Percentiles rank a stretch among this genome's conserved stretches.
Evolutionary conservation across 192 early-diverging fungal genomes (phyloP).

Genomic region (Coemansia guatemalensis): DNA sequence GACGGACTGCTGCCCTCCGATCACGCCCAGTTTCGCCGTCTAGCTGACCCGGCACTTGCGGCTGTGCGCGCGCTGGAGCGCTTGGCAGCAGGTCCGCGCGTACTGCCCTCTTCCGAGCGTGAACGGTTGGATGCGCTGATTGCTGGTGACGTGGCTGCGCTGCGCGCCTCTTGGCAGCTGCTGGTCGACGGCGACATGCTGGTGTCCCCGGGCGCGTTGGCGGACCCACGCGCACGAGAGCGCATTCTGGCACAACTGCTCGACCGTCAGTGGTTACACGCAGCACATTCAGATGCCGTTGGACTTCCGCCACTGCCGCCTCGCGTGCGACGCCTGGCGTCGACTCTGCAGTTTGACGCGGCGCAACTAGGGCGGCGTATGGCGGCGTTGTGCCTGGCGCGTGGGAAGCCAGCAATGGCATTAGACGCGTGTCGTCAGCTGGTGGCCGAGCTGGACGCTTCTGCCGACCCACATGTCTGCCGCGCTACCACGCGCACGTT

Average conservation of each 20-base stretch:
- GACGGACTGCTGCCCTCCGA: conserved; percentile 33
- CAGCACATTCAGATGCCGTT: background rate
- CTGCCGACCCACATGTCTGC: background rate
- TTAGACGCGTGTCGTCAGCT: conserved; percentile 40
- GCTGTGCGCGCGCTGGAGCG: conserved; percentile 21
- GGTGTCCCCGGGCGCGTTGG: conserved; percentile 51
- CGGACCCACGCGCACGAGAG: conserved; percentile 15
- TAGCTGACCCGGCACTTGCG: conserved; percentile 14
- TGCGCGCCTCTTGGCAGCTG: conserved; percentile 46
- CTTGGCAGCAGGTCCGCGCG: conserved; percentile 1
- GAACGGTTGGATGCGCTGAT: conserved; percentile 16
- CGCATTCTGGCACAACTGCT: conserved; percentile 45
- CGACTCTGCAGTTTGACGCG: conserved; percentile 30
- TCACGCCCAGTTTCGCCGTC: conserved; percentile 25
- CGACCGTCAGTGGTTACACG: conserved; percentile 37
- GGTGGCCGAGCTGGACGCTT: conserved; percentile 13
- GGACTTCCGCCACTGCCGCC: conserved; percentile 29
- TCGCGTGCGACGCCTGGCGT: conserved; percentile 23
- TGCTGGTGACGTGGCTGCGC: conserved; percentile 9
- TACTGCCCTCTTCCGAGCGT: conserved; percentile 12
- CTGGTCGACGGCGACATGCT: conserved; percentile 41
- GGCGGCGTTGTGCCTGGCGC: conserved; percentile 14
- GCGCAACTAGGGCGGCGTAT: conserved; percentile 21
- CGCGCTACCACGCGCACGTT: conserved; percentile 11
- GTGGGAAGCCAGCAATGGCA: conserved; percentile 19